phyloP scores from a whole-genome alignment of 2,329 filamentous ascomycete species.

The Coniochaeta hoffmannii region DNA sequence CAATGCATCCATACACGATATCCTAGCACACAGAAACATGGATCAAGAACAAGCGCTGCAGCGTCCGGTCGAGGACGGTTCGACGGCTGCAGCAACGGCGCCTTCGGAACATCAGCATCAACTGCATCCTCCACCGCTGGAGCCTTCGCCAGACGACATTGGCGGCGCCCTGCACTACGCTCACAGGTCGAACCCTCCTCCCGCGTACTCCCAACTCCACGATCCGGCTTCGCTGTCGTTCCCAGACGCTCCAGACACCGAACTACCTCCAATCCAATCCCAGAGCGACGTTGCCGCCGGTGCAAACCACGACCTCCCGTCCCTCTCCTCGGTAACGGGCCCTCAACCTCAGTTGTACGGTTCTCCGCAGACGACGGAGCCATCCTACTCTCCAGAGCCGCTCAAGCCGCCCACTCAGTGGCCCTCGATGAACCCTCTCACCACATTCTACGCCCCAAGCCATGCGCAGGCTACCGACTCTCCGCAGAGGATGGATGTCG shows the following conservation, averaged over 20 bases:
- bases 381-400: conserved; percentile 17
- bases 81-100: background rate
- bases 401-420: conserved; percentile 28
- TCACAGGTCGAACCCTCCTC: conserved; percentile 27
- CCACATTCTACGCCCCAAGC: conserved; percentile 38
- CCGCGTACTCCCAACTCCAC: conserved; percentile 27
- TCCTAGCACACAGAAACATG: background rate
- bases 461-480: conserved; percentile 35
- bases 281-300: conserved; percentile 16
- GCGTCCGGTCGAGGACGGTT: background rate
- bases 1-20: background rate
- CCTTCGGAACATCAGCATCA: background rate
- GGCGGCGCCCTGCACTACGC: background rate
- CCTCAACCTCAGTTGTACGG: conserved; percentile 12
- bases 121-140: background rate
- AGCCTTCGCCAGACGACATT: background rate
- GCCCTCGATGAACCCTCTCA: conserved; percentile 42
- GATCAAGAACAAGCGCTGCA: background rate
- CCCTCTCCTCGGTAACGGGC: conserved; percentile 32
- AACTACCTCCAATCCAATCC: conserved; percentile 35
- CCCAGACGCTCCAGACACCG: conserved; percentile 25
- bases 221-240: conserved; percentile 24
- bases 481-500: conserved; percentile 41
- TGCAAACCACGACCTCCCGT: conserved; percentile 27
- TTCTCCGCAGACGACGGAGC: conserved; percentile 18